Percentiles rank a stretch among this genome's conserved stretches.
phyloP scores from a whole-genome alignment of 495 filamentous ascomycete genomes.

The Aspergillus coremiiformis region DNA sequence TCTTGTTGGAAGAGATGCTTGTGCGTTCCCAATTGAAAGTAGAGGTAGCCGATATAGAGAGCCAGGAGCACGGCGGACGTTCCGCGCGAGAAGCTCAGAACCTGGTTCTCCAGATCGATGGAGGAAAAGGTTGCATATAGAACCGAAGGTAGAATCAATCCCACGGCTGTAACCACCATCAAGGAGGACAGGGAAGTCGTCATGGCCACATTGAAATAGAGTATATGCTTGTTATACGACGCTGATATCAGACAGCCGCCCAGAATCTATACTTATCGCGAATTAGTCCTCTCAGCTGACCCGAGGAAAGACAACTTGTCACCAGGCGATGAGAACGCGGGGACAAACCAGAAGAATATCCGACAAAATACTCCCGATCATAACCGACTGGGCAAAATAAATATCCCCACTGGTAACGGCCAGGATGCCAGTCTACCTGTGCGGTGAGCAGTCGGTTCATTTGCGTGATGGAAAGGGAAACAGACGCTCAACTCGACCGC shows the following conservation, averaged over 20 bases:
- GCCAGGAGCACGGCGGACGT: slow-evolving; percentile 48
- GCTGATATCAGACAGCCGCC: slow-evolving; percentile 18
- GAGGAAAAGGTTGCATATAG: slow-evolving; percentile 18
- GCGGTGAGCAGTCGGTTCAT: background rate
- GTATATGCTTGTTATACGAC: slow-evolving; percentile 14
- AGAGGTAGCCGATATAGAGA: slow-evolving; percentile 63
- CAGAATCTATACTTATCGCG: slow-evolving; percentile 17
- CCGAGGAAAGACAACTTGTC: too few relatives aligned
- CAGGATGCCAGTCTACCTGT: slow-evolving; percentile 17
- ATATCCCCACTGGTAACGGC: slow-evolving; percentile 19
- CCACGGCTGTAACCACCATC: slow-evolving; percentile 20
- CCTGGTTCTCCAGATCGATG: slow-evolving; percentile 43
- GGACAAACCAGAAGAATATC: slow-evolving; percentile 18
- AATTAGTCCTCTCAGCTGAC: too few relatives aligned
- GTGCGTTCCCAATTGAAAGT: slow-evolving; percentile 40
- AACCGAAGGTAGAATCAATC: slow-evolving; percentile 21
- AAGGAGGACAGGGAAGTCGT: slow-evolving; percentile 19
- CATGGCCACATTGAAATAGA: slow-evolving; percentile 16
- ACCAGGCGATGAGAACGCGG: background rate
- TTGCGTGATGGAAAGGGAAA: background rate
- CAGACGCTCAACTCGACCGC: slow-evolving; percentile 24
- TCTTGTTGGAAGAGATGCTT: slow-evolving; percentile 14
- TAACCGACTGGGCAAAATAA: slow-evolving; percentile 21
- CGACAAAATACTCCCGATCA: slow-evolving; percentile 25
- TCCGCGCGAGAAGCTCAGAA: slow-evolving; percentile 19